These are phyloP conservation scores for Huntiella moniliformis DNA, from an alignment of 2,329 filamentous ascomycete species.

Conservation along the genomic window DNA sequence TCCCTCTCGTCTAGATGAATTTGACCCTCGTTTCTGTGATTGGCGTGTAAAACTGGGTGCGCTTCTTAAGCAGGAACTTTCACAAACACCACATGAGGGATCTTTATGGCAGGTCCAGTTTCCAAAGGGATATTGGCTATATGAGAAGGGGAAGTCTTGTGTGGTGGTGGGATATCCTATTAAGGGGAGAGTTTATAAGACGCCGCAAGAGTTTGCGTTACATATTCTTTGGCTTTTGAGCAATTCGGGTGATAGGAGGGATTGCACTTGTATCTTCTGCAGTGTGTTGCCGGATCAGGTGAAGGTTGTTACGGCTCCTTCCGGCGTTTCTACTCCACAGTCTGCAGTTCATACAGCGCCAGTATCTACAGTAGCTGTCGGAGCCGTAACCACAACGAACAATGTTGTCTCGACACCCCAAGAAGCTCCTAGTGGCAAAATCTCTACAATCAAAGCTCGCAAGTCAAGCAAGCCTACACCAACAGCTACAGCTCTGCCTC, in stretches of 20 bases:
- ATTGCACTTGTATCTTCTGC: conserved; percentile 34
- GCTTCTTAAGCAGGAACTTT: conserved; percentile 26
- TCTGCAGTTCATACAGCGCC: neutral
- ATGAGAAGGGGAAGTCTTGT: conserved; percentile 29
- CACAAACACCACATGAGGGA: conserved; percentile 23
- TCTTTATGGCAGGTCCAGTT: conserved; percentile 25
- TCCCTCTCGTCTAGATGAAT: conserved; percentile 24
- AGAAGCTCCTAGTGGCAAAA: conserved; percentile 4
- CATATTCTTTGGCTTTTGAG: conserved; percentile 34
- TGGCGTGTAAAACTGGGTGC: conserved; percentile 28
- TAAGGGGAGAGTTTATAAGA: conserved; percentile 30
- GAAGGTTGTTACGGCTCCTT: conserved; percentile 4
- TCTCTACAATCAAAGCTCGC: conserved; percentile 10
- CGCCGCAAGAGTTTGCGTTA: conserved; percentile 32
- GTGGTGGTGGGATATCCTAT: conserved; percentile 31
- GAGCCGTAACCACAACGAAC: neutral
- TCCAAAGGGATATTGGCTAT: conserved; percentile 27
- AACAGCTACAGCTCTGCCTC: neutral
- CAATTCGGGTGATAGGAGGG: conserved; percentile 26
- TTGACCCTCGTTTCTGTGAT: conserved; percentile 26
- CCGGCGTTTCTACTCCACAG: neutral
- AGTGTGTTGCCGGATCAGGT: conserved; percentile 16
- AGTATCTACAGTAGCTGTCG: neutral
- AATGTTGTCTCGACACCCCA: conserved; percentile 4
- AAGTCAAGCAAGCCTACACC: conserved; percentile 1